Conservation (phyloP, 1,139 yeast genomes). For the Yamadazyma atmosphaerica region DNA sequence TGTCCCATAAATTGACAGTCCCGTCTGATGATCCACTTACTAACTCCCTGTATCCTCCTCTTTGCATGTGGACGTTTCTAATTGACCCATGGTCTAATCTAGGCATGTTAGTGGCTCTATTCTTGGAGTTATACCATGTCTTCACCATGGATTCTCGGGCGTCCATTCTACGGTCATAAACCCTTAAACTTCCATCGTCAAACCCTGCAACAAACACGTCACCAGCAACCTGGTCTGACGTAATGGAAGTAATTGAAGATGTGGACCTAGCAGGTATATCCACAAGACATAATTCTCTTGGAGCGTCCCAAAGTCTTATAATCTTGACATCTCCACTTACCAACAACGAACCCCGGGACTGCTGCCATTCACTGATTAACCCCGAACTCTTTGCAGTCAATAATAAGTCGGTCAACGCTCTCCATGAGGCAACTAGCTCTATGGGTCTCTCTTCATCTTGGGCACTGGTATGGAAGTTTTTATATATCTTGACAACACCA, state of each 20-base stretch:
- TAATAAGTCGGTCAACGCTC: constrained; percentile 84
- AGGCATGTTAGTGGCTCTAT: constrained; percentile 8
- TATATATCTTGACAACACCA: constrained; percentile 85
- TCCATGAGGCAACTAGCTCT: constrained; percentile 84
- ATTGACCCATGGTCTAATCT: constrained; percentile 54
- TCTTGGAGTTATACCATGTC: constrained; percentile 54
- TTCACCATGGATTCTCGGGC: constrained; percentile 85
- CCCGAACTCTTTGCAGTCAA: constrained; percentile 84
- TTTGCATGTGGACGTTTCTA: constrained; percentile 86
- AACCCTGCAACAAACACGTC: constrained; percentile 89
- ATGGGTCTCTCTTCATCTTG: constrained; percentile 30
- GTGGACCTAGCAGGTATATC: constrained; percentile 93
- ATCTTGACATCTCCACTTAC: constrained; percentile 96
- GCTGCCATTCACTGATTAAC: constrained; percentile 94
- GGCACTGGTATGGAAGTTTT: constrained; percentile 62
- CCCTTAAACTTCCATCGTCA: constrained; percentile 87
- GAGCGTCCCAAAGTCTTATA: constrained; percentile 95
- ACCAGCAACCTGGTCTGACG: constrained; percentile 97
- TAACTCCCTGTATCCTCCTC: constrained; percentile 93
- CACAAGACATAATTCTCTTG: constrained; percentile 79
- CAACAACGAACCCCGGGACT: constrained; percentile 83
- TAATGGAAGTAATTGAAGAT: constrained; percentile 82
- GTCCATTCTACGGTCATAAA: constrained; percentile 85
- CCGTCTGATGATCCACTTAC: constrained; percentile 87
- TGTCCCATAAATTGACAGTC: constrained; percentile 85